A percentile compares a stretch with the other conserved stretches of the same genome.
Evolutionary conservation across 768 basidiomycete species (phyloP).

Genomic region (Lentinula guzmanii): DNA sequence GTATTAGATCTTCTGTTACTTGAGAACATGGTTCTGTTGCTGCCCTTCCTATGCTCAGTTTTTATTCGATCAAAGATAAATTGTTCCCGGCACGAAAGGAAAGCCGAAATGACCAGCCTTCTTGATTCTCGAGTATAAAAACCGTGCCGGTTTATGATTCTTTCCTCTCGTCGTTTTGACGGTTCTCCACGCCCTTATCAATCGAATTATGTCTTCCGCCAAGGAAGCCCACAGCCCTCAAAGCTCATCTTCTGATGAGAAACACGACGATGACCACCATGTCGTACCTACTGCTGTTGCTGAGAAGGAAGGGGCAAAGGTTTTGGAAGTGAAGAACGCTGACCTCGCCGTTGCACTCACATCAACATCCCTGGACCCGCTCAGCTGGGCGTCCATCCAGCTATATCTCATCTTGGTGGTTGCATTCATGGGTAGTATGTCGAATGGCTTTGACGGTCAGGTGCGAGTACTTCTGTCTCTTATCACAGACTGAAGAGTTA

Average conservation of each 20-base stretch:
- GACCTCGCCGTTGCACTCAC: conserved; percentile 40
- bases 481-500: not conserved
- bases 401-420: conserved; percentile 35
- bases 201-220: not conserved
- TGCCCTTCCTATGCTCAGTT: not conserved
- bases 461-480: conserved; percentile 16
- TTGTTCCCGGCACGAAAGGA: not conserved
- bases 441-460: conserved; percentile 43
- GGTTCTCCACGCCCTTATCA: not conserved
- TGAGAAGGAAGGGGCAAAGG: conserved; percentile 13
- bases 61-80: not conserved
- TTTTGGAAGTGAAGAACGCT: conserved; percentile 30
- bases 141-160: not conserved
- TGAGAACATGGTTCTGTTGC: too few relatives aligned
- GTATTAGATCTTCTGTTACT: too few relatives aligned
- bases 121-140: not conserved
- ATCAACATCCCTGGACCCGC: conserved; percentile 33
- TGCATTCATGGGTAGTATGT: conserved; percentile 38
- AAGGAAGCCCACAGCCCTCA: not conserved
- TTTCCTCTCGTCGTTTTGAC: not conserved
- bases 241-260: not conserved
- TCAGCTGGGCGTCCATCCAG: conserved; percentile 31
- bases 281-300: not conserved
- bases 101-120: not conserved
- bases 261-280: not conserved